Evolutionary conservation across 257 asterid species (phyloP), one percentile per base, ranked within the genome.

Genomic region (Verbena officinalis): DNA sequence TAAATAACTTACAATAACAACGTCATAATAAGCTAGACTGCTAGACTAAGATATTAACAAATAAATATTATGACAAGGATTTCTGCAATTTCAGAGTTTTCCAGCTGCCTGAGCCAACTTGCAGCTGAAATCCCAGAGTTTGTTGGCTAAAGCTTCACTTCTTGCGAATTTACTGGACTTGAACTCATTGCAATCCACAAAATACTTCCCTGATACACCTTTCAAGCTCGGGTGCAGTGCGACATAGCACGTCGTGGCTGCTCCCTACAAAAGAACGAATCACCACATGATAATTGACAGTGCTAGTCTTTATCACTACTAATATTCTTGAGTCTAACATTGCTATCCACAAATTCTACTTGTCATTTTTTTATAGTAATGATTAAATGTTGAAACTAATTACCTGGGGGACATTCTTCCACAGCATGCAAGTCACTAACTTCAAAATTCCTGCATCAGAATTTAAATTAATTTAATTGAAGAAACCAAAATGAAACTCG

Each of bases 321-420:
- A n/a, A n/a, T n/a, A n/a, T n/a, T n/a, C n/a, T n/a, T n/a, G n/a
- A n/a, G n/a, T n/a, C n/a, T n/a, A n/a, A n/a, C n/a, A n/a, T n/a
- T n/a, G n/a, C n/a, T n/a, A n/a, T n/a, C n/a, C n/a, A n/a, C n/a
- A n/a, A n/a, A n/a, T n/a, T n/a, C n/a, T n/a, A n/a, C n/a, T n/a
- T n/a, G n/a, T n/a, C n/a, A n/a, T n/a, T n/a, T n/a, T n/a, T n/a
- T n/a, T n/a, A n/a, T n/a, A n/a, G n/a, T 27, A 27, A 38, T 42
- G 20, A n/a, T 49, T 44, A 50, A 38, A 13, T 76, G 22, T 43
- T 24, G 19, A 62, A 48, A 27, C 5, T 16, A 53, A 68, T 55
- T 60, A 88, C 96, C 96, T 88, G 96, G 14, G 94, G 91, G 17
- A 87, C 85, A 63, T 78, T 85, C 82, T 93, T 90, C 98, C 98